A percentile compares a stretch with the other conserved stretches of the same genome.
phyloP scores from a whole-genome alignment of 192 early-diverging fungal species.

The Dimargaris verticillata region DNA sequence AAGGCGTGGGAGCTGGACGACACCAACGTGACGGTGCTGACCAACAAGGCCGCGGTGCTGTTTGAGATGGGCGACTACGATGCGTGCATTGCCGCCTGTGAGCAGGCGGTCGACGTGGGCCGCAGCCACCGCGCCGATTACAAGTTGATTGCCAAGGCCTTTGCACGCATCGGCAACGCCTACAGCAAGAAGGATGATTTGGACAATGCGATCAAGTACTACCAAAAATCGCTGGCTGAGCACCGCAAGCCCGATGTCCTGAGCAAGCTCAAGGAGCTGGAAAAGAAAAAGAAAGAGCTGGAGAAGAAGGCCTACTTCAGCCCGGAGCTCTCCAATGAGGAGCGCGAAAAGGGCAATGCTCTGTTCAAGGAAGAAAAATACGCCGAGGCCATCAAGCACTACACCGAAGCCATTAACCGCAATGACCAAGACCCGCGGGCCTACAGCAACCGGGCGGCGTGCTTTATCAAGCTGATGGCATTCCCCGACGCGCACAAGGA shows the following conservation, averaged over 20 bases:
- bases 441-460: conserved; percentile 93
- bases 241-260: conserved; percentile 88
- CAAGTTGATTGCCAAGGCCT: conserved; percentile 89
- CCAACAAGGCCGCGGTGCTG: conserved; percentile 91
- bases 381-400: conserved; percentile 74
- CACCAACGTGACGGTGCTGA: conserved; percentile 81
- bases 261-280: conserved; percentile 65
- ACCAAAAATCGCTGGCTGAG: conserved; percentile 83
- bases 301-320: conserved; percentile 79
- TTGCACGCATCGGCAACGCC: conserved; percentile 78
- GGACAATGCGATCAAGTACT: conserved; percentile 81
- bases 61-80: conserved; percentile 88
- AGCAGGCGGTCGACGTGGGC: conserved; percentile 81
- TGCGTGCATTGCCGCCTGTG: conserved; percentile 83
- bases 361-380: conserved; percentile 82
- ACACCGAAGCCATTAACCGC: conserved; percentile 94
- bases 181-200: conserved; percentile 65
- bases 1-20: conserved; percentile 80
- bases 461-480: conserved; percentile 88
- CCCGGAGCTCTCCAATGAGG: conserved; percentile 67
- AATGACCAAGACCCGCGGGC: conserved; percentile 76
- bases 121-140: conserved; percentile 82
- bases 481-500: conserved; percentile 89
- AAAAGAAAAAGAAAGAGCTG: conserved; percentile 60
- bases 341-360: conserved; percentile 83